phyloP scores from a whole-genome alignment of 2,329 filamentous ascomycete species.

The Botrytis tulipae region DNA sequence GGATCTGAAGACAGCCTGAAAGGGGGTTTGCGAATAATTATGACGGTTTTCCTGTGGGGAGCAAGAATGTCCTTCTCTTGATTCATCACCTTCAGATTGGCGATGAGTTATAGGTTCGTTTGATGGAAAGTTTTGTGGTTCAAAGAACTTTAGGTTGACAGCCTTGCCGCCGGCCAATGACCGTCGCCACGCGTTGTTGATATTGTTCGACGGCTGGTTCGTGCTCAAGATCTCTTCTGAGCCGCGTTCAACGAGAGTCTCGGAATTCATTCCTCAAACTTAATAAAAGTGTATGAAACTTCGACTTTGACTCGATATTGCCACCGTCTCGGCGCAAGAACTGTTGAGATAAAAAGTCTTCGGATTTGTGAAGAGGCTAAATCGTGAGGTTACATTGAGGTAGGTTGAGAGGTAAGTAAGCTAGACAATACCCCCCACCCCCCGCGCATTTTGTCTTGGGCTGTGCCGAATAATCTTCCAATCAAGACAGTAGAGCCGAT shows the following conservation, averaged over 20 bases:
- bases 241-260: background rate
- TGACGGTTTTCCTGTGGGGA: no score
- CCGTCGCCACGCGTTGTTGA: background rate
- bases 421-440: background rate
- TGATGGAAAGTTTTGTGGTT: background rate
- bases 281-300: background rate
- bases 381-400: background rate
- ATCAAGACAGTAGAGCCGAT: no score
- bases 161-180: no score
- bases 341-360: background rate
- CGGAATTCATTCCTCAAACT: background rate
- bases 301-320: background rate
- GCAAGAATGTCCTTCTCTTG: background rate
- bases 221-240: background rate
- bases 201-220: background rate
- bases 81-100: background rate
- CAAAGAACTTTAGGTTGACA: no score
- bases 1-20: no score
- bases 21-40: no score
- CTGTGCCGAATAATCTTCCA: background rate
- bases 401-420: background rate
- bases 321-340: accelerated
- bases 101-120: background rate
- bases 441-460: no score
- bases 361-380: background rate